Percentiles rank a stretch among this genome's conserved stretches.
Evolutionary conservation across 768 basidiomycete species (phyloP).

Genomic region (Peribolospora baueri): DNA sequence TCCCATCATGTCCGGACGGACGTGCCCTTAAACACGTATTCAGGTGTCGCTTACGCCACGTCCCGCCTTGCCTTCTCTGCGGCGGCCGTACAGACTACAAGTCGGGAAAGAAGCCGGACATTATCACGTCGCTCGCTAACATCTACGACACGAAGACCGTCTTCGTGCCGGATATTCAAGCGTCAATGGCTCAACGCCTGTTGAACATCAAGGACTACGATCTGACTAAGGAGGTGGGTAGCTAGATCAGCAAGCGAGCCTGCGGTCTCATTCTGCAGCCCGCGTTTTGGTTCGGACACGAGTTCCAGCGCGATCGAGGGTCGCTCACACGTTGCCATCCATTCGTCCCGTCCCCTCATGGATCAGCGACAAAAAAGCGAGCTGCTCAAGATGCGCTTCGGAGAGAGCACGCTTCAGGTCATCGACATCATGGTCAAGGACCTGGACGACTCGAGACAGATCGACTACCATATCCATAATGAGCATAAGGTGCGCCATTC

Average conservation of each 20-base stretch:
- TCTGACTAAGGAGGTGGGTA: slow-evolving; percentile 38
- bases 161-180: slow-evolving; percentile 85
- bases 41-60: not conserved
- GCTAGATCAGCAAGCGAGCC: too few species aligned
- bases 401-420: slow-evolving; percentile 70
- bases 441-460: slow-evolving; percentile 78
- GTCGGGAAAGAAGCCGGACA: slow-evolving; percentile 69
- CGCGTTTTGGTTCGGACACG: not conserved
- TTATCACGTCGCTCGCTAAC: slow-evolving; percentile 85
- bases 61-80: not conserved
- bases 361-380: slow-evolving; percentile 68
- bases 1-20: too few species aligned
- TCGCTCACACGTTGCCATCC: not conserved
- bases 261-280: too few species aligned
- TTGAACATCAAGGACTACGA: slow-evolving; percentile 57
- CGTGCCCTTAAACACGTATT: not conserved
- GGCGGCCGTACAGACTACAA: slow-evolving; percentile 45
- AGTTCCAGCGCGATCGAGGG: not conserved
- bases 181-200: slow-evolving; percentile 64
- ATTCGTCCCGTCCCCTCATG: not conserved
- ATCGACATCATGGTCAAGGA: slow-evolving; percentile 98
- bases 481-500: slow-evolving; percentile 33
- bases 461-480: slow-evolving; percentile 64
- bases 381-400: slow-evolving; percentile 83
- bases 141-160: slow-evolving; percentile 94